Conservation (phyloP, 805 yeast genomes). For the Metahyphopichia silvanorum region DNA sequence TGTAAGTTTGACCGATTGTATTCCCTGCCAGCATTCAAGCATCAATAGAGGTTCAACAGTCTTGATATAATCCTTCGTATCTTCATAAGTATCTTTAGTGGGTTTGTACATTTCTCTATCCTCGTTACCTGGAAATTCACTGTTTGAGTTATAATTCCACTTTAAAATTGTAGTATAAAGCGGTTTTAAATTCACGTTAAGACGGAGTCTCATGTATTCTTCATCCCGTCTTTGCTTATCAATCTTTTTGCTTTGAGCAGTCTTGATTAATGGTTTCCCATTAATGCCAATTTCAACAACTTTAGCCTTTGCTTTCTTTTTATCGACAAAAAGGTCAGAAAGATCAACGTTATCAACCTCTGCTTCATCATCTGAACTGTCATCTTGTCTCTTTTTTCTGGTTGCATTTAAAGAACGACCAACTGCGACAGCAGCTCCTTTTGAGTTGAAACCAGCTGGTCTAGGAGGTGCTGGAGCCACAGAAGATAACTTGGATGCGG, state of each 20-base stretch:
- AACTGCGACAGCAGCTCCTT: conserved; percentile 16
- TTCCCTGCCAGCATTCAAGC: conserved; percentile 92
- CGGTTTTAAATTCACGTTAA: conserved; percentile 75
- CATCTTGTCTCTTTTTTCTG: conserved; percentile 26
- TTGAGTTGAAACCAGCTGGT: conserved; percentile 53
- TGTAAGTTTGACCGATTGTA: conserved; percentile 68
- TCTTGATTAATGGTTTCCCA: conserved; percentile 34
- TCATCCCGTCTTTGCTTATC: conserved; percentile 51
- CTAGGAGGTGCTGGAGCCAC: conserved; percentile 47
- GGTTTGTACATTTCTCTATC: conserved; percentile 36
- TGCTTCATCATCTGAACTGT: conserved; percentile 34
- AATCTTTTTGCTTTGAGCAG: conserved; percentile 22
- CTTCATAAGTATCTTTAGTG: conserved; percentile 54
- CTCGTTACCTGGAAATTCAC: conserved; percentile 56
- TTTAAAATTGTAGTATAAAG: conserved; percentile 63
- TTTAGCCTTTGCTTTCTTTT: conserved; percentile 29
- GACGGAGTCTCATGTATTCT: conserved; percentile 72
- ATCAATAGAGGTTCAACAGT: conserved; percentile 77
- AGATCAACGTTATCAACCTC: conserved; percentile 31
- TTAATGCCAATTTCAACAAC: conserved; percentile 42
- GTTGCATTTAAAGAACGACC: conserved; percentile 38
- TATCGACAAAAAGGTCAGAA: conserved; percentile 39
- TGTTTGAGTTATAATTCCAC: conserved; percentile 68
- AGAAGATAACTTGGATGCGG: conserved; percentile 19
- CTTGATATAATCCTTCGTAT: conserved; percentile 62